Conservation (phyloP, 768 basidiomycete species). For the Imleria badia region DNA sequence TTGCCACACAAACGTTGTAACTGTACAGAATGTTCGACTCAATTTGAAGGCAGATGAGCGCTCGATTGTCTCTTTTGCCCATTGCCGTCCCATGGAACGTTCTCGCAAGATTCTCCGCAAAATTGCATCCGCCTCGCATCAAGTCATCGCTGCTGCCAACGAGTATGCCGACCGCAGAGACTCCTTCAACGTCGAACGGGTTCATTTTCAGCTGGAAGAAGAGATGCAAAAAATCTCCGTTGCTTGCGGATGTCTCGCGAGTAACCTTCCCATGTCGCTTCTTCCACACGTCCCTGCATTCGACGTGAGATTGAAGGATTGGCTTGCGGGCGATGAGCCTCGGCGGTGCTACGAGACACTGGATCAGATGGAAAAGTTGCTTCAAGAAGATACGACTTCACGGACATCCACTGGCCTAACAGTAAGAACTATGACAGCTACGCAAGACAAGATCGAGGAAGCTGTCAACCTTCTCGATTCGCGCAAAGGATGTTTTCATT, state of each 20-base stretch:
- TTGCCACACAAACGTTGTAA: no score
- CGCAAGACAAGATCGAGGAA: neutral
- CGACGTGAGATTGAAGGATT: neutral
- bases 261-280: no score
- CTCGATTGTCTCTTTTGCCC: no score
- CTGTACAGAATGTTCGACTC: no score
- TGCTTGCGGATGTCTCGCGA: no score
- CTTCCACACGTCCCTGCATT: neutral
- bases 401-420: neutral
- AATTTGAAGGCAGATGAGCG: no score
- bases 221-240: neutral
- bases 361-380: neutral
- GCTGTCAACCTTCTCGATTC: neutral
- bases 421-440: no score
- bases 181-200: neutral
- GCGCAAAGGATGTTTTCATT: neutral
- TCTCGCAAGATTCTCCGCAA: neutral
- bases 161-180: neutral
- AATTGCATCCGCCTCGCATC: neutral
- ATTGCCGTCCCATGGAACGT: neutral
- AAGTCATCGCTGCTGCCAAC: neutral
- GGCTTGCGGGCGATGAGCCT: neutral
- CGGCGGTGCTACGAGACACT: neutral
- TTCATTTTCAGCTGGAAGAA: no score
- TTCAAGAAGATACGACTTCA: neutral